phyloP scores from a whole-genome alignment of 2,329 filamentous ascomycete genomes.

The Graphilbum ipis-grandicollis region DNA sequence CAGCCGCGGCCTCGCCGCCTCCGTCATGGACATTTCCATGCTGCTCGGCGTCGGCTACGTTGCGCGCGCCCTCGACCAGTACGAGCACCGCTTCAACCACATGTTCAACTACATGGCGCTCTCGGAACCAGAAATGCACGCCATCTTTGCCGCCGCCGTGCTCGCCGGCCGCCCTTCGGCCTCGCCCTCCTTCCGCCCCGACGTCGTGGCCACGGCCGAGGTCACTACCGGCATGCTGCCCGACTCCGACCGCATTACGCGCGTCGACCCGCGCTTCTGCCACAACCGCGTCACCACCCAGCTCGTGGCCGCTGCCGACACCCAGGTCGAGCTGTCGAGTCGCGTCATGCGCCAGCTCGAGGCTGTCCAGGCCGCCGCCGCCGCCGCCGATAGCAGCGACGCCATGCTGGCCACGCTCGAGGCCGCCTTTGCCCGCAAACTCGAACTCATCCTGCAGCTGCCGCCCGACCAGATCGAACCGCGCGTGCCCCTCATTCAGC shows the following conservation, averaged over 20 bases:
- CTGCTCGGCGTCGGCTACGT: constrained; percentile 2
- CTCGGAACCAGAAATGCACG: neutral
- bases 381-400: constrained; percentile 20
- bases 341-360: neutral
- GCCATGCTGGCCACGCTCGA: constrained; percentile 1
- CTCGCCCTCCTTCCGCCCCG: neutral
- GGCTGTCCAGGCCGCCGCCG: constrained; percentile 14
- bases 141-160: neutral
- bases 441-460: constrained; percentile 5
- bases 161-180: neutral
- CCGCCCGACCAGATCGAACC: constrained; percentile 1
- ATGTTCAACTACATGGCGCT: neutral
- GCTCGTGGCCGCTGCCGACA: neutral
- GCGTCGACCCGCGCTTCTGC: neutral
- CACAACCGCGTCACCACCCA: neutral
- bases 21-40: constrained; percentile 21
- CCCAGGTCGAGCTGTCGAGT: neutral
- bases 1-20: constrained; percentile 18
- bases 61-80: constrained; percentile 6
- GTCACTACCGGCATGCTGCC: neutral
- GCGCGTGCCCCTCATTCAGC: constrained; percentile 13
- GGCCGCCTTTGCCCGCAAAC: constrained; percentile 3
- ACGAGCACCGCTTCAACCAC: neutral
- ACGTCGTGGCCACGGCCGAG: neutral
- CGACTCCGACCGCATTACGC: neutral